A percentile compares a stretch with the other conserved stretches of the same genome.
phyloP scores from a whole-genome alignment of 805 yeast genomes.

The Ascoidea asiatica region DNA sequence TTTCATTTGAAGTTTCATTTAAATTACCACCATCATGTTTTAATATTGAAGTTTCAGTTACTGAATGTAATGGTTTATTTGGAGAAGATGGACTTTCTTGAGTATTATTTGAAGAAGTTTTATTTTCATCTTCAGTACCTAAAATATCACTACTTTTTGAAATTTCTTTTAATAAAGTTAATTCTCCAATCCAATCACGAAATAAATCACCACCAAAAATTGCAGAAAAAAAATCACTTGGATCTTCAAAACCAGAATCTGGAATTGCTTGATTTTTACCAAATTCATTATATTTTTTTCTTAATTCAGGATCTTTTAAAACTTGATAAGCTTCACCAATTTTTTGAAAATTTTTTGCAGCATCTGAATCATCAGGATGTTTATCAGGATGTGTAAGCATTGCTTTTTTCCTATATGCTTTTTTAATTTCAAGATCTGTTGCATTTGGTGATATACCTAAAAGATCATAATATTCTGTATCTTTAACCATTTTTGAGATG shows the following conservation, averaged over 20 bases:
- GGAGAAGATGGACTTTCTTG: not conserved
- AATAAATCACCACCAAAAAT: constrained; percentile 82
- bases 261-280: constrained; percentile 73
- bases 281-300: constrained; percentile 66
- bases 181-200: constrained; percentile 67
- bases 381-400: constrained; percentile 90
- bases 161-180: constrained; percentile 52
- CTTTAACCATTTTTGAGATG: constrained; percentile 53
- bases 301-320: constrained; percentile 54
- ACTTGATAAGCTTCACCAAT: constrained; percentile 63
- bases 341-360: constrained; percentile 77
- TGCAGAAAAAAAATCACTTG: constrained; percentile 67
- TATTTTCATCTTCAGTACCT: not conserved
- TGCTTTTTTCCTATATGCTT: constrained; percentile 86
- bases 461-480: constrained; percentile 75
- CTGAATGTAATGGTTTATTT: too few relatives aligned
- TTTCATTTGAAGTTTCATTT: constrained; percentile 4
- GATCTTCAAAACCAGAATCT: constrained; percentile 68
- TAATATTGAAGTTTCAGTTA: not conserved
- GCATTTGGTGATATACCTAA: constrained; percentile 61
- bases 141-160: constrained; percentile 40
- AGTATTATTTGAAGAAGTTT: not conserved
- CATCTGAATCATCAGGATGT: constrained; percentile 87
- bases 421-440: constrained; percentile 70
- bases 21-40: not conserved